Conservation (phyloP, 805 yeast genomes). For the Wickerhamiella brachini region DNA sequence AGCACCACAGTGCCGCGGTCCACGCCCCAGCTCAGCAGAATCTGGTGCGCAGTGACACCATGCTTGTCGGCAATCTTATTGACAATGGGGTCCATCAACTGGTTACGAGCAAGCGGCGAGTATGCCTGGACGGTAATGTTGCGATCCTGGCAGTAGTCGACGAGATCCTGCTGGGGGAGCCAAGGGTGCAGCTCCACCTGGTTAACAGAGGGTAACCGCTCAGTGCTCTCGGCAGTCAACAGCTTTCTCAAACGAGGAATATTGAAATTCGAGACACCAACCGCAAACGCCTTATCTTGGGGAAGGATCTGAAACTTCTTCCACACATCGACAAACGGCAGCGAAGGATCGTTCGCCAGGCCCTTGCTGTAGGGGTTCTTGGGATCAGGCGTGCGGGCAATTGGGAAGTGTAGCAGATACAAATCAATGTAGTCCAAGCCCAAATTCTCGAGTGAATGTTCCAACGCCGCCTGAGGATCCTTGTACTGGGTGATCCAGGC, state of each 20-base stretch:
- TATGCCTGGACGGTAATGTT: constrained; percentile 58
- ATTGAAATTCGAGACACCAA: constrained; percentile 58
- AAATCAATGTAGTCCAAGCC: constrained; percentile 67
- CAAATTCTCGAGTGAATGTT: constrained; percentile 45
- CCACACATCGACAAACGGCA: constrained; percentile 43
- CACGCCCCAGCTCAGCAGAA: constrained; percentile 36
- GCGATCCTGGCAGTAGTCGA: constrained; percentile 42
- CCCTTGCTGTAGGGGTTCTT: constrained; percentile 18
- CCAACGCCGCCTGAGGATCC: constrained; percentile 37
- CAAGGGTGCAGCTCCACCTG: constrained; percentile 80
- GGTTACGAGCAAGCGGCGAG: constrained; percentile 61
- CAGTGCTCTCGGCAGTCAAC: constrained; percentile 27
- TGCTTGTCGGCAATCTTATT: constrained; percentile 28
- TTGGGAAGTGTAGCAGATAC: constrained; percentile 76
- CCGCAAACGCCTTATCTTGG: constrained; percentile 39
- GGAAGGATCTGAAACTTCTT: constrained; percentile 47
- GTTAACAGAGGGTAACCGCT: constrained; percentile 46
- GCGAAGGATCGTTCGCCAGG: constrained; percentile 12
- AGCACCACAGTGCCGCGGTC: constrained; percentile 46
- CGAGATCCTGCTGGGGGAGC: constrained; percentile 53
- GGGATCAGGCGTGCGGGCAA: constrained; percentile 17
- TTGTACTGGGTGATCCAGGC: constrained; percentile 29
- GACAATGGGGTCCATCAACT: constrained; percentile 26
- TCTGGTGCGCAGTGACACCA: constrained; percentile 31
- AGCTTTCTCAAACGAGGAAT: constrained; percentile 42